phyloP scores from a whole-genome alignment of 2,329 filamentous ascomycete species.

The Epichloe hybrida region DNA sequence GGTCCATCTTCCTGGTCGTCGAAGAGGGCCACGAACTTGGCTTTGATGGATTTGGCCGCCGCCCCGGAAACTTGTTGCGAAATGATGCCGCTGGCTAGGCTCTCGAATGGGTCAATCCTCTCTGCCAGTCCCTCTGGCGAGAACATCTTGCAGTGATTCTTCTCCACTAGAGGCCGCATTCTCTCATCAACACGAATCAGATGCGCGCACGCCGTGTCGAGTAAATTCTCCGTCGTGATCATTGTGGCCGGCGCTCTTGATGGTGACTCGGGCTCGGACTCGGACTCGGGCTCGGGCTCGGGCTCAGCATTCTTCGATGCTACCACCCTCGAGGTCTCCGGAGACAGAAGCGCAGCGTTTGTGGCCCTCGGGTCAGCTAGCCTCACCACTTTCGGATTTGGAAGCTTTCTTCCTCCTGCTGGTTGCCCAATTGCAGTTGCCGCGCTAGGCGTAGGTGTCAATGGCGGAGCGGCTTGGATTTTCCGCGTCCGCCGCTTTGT shows the following conservation, averaged over 20 bases:
- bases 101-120: slow-evolving; percentile 76
- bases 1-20: slow-evolving; percentile 19
- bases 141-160: slow-evolving; percentile 67
- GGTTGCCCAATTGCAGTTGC: slow-evolving; percentile 25
- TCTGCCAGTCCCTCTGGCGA: slow-evolving; percentile 71
- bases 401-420: slow-evolving; percentile 23
- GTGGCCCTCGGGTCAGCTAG: slow-evolving; percentile 50
- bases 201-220: slow-evolving; percentile 63
- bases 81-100: slow-evolving; percentile 75
- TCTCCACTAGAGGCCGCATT: slow-evolving; percentile 57
- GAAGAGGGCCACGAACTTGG: slow-evolving; percentile 70
- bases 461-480: slow-evolving; percentile 19
- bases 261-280: slow-evolving; percentile 26
- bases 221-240: slow-evolving; percentile 55
- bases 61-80: slow-evolving; percentile 93
- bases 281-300: slow-evolving; percentile 10
- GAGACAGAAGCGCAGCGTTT: slow-evolving; percentile 60
- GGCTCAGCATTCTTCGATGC: slow-evolving; percentile 29
- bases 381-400: slow-evolving; percentile 31
- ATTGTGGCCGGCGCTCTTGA: slow-evolving; percentile 22
- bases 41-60: slow-evolving; percentile 78
- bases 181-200: slow-evolving; percentile 60
- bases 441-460: slow-evolving; percentile 34
- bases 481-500: slow-evolving; percentile 18
- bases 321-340: slow-evolving; percentile 51